Conservation (phyloP, 441 rosid species). For the Brassica balearica region DNA sequence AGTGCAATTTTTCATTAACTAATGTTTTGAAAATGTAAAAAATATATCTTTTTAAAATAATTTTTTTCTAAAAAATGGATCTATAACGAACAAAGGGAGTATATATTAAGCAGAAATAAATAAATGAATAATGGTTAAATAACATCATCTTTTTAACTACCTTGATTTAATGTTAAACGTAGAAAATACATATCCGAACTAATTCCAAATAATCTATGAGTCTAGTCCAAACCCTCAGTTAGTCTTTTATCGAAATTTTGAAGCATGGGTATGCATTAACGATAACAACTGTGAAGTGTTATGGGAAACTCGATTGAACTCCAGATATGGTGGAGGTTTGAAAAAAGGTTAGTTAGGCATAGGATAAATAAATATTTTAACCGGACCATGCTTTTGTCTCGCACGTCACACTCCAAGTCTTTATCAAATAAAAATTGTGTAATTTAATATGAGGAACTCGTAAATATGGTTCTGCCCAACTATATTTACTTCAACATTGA, state of each 20-base stretch:
- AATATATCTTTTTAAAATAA: no score
- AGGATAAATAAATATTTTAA: neutral
- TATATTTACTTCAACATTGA: slow-evolving; percentile 15
- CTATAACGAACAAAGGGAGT: no score
- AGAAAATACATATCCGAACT: neutral
- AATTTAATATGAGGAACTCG: slow-evolving; percentile 5
- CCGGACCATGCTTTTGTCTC: neutral
- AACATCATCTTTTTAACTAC: neutral
- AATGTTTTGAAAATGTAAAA: no score
- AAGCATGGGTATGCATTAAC: neutral
- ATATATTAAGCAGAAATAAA: neutral
- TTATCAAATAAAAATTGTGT: slow-evolving; percentile 20
- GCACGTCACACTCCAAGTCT: slow-evolving; percentile 15
- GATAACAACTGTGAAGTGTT: neutral
- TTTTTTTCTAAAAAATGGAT: no score
- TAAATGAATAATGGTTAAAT: neutral
- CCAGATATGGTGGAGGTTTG: slow-evolving; percentile 23
- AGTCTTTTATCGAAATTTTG: neutral
- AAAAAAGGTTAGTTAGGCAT: neutral
- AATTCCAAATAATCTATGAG: neutral
- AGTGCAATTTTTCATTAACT: no score
- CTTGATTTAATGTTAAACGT: neutral
- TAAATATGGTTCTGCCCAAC: slow-evolving; percentile 28
- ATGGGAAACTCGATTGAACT: neutral
- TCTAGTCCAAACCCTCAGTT: neutral